phyloP scores from a whole-genome alignment of 2,329 filamentous ascomycete species.

The Penicillium nordicum region DNA sequence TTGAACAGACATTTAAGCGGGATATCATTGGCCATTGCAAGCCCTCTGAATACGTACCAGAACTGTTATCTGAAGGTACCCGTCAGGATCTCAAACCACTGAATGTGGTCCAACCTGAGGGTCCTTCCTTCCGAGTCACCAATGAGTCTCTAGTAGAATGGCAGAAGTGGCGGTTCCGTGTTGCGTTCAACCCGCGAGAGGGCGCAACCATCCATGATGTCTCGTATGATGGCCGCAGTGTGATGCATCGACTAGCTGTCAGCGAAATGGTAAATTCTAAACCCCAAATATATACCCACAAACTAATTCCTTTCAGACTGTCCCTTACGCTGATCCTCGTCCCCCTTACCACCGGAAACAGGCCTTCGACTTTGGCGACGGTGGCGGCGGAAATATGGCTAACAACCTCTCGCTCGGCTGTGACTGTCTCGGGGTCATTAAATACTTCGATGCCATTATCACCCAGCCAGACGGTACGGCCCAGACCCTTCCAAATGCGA shows the following conservation, averaged over 20 bases:
- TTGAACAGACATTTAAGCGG: constrained; percentile 40
- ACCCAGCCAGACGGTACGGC: constrained; percentile 55
- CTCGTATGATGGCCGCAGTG: constrained; percentile 61
- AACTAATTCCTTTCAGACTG: constrained; percentile 31
- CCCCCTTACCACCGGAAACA: constrained; percentile 66
- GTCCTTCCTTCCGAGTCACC: constrained; percentile 58
- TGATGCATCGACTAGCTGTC: constrained; percentile 65
- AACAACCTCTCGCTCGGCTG: constrained; percentile 59
- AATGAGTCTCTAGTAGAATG: constrained; percentile 48
- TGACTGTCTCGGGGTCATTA: constrained; percentile 60
- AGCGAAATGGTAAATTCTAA: constrained; percentile 58
- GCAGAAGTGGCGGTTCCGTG: constrained; percentile 68
- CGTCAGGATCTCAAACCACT: constrained; percentile 63
- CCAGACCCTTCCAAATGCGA: constrained; percentile 56
- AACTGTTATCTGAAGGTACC: constrained; percentile 44
- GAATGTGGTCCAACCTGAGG: constrained; percentile 68
- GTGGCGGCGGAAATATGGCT: constrained; percentile 62
- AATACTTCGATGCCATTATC: constrained; percentile 60
- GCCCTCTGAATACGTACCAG: constrained; percentile 50
- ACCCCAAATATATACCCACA: neutral
- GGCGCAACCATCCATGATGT: constrained; percentile 69
- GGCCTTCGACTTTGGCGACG: constrained; percentile 70
- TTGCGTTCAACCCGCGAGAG: constrained; percentile 58
- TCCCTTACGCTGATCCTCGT: constrained; percentile 65
- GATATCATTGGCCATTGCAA: constrained; percentile 53